Conservation (phyloP, 768 basidiomycete genomes). For the Stropharia rugosoannulata region DNA sequence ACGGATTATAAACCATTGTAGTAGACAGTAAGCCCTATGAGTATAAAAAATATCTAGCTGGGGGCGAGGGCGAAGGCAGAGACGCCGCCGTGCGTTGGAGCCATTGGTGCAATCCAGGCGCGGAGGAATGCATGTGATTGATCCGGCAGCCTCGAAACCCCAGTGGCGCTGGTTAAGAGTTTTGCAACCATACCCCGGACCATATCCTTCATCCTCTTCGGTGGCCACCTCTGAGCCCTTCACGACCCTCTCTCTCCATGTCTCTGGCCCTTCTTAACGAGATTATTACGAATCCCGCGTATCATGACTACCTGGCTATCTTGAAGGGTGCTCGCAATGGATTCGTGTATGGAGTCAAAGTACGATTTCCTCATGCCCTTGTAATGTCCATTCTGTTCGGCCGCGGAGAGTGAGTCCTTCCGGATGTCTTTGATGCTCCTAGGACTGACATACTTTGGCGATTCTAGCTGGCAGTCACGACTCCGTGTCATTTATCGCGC, state of each 20-base stretch:
- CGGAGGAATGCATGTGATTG: conserved; percentile 16
- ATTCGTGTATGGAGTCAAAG: conserved; percentile 87
- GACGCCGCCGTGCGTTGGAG: too few relatives aligned
- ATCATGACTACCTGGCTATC: conserved; percentile 90
- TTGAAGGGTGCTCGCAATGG: conserved; percentile 94
- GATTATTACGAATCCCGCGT: conserved; percentile 67
- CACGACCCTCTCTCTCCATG: conserved; percentile 12
- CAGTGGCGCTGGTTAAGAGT: background rate
- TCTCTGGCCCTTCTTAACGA: conserved; percentile 37
- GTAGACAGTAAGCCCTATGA: too few relatives aligned
- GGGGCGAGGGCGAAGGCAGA: background rate
- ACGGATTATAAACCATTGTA: too few relatives aligned
- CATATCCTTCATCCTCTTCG: conserved; percentile 5
- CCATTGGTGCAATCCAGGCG: background rate
- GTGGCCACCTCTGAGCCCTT: conserved; percentile 5
- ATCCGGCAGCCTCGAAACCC: background rate
- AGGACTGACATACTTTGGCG: conserved; percentile 5
- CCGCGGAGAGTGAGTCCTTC: conserved; percentile 75
- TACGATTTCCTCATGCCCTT: conserved; percentile 93
- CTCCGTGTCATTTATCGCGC: conserved; percentile 70
- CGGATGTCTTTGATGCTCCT: conserved; percentile 3
- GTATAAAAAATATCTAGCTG: too few relatives aligned
- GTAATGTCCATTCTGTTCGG: conserved; percentile 97
- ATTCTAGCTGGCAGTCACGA: conserved; percentile 70
- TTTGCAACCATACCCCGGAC: conserved; percentile 11